Evolutionary conservation across 2,329 filamentous ascomycete species (phyloP), one percentile per base, ranked within the genome.

Genomic region (Chrysoporthe cubensis): DNA sequence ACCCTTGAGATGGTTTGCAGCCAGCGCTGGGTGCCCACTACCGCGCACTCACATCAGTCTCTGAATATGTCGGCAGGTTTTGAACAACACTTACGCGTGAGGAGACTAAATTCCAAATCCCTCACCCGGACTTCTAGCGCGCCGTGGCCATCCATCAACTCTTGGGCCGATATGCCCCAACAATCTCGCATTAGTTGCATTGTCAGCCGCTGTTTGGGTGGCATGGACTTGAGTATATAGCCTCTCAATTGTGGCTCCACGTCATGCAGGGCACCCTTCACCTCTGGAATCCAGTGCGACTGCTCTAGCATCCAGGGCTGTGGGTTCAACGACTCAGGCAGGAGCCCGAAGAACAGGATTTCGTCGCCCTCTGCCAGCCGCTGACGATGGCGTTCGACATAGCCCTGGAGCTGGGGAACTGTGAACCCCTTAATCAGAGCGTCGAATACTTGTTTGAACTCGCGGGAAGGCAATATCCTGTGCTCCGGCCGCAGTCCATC

Each of bases 151-250:
- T 81, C 78, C 16, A 80, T 72, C 18, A 84, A 73, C 70, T 86
- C 83, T 65, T 80, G 77, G 2, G 83, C 80, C 9, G 81, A 78
- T n/a, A 88, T 70, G 3, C 78, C 79, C 86, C 86, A 88, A 67
- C 79, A 81, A 34, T 80, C 75, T 14, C 79, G 78, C 77, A 88
- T 77, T 64, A 88, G 75, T 66, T 75, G 76, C 18, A 82, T 69
- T 0, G 77, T 81, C 13, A 82, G 72, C 40, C 71, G 77, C 50
- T 80, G 74, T 73, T 87, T 88, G 4, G 72, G 71, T 16, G 72
- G 71, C 46, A 72, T 75, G 1, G 67, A 67, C 16, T 69, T 71
- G 59, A 71, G 59, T 26, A 78, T 48, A 46, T 80, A 79, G 32
- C 76, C 77, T 37, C 71, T 71, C 32, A 80, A 67, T 16, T 67